phyloP scores from a whole-genome alignment of 257 asterid genomes.

The Asclepias syriaca region DNA sequence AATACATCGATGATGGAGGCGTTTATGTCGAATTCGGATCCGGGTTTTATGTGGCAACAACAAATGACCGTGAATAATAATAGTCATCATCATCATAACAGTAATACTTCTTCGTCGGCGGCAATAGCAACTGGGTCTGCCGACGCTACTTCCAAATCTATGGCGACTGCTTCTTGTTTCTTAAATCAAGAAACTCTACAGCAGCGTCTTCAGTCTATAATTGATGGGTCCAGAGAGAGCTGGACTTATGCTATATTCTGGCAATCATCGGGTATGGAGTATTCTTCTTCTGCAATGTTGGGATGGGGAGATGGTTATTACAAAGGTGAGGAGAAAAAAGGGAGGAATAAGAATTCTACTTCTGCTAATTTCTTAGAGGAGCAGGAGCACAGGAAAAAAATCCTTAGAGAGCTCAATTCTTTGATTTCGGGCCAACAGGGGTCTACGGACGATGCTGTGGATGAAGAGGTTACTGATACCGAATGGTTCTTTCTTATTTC shows the following conservation, averaged over 20 bases:
- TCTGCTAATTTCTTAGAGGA: constrained; percentile 30
- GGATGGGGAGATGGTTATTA: constrained; percentile 92
- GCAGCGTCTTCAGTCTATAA: constrained; percentile 60
- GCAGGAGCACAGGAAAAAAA: constrained; percentile 67
- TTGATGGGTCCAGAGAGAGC: constrained; percentile 65
- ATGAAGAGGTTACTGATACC: constrained; percentile 81
- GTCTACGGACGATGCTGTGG: constrained; percentile 43
- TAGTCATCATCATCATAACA: neutral
- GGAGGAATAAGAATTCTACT: constrained; percentile 33
- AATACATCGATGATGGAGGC: constrained; percentile 50
- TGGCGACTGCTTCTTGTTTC: constrained; percentile 9
- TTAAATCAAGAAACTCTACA: constrained; percentile 72
- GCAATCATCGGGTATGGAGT: constrained; percentile 56
- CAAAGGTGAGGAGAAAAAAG: constrained; percentile 60
- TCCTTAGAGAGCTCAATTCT: constrained; percentile 76
- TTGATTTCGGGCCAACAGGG: constrained; percentile 51
- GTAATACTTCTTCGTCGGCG: constrained; percentile 1
- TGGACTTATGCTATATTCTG: constrained; percentile 96
- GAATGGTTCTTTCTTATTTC: constrained; percentile 89
- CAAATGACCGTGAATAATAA: constrained; percentile 6
- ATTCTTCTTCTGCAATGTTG: constrained; percentile 36
- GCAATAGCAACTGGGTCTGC: neutral
- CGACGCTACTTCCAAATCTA: neutral
- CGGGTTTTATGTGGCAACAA: constrained; percentile 51
- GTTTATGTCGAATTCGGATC: constrained; percentile 53